Conservation (phyloP, 139 green algal species). For the Coelastrella sp. region DNA sequence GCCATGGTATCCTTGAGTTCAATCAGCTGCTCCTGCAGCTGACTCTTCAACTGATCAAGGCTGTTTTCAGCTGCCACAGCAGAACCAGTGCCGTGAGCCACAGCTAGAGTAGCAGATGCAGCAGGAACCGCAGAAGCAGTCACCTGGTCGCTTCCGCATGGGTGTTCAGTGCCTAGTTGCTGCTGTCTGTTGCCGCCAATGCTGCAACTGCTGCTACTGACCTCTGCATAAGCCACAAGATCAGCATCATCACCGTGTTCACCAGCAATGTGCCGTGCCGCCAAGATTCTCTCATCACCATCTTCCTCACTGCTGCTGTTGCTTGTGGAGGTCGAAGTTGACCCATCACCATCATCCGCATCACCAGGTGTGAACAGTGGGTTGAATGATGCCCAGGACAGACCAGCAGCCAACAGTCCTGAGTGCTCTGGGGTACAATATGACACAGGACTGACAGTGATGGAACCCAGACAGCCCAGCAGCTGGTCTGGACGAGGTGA, state of each 20-base stretch:
- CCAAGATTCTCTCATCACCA: too few species aligned
- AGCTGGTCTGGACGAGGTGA: too few species aligned
- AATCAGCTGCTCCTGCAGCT: background rate
- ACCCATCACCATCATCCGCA: too few species aligned
- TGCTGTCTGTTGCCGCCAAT: background rate
- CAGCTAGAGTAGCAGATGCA: background rate
- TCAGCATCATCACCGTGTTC: background rate
- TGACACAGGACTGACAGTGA: too few species aligned
- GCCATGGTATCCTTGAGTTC: background rate
- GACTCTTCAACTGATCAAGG: background rate
- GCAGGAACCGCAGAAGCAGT: too few species aligned
- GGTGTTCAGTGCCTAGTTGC: too few species aligned
- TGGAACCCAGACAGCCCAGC: too few species aligned
- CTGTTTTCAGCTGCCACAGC: background rate
- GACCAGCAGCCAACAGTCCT: background rate
- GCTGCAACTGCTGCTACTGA: background rate
- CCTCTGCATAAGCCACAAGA: background rate
- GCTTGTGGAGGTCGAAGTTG: background rate
- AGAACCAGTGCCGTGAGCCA: too few species aligned
- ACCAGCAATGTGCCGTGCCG: background rate
- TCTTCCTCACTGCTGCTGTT: too few species aligned
- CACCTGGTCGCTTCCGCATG: too few species aligned
- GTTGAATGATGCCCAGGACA: constrained; percentile 20
- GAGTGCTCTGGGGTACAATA: background rate
- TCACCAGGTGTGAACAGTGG: constrained; percentile 21